Percentiles rank a stretch among this genome's conserved stretches.
Conservation (phyloP, 2,329 filamentous ascomycete species). For the Fusarium foetens region DNA sequence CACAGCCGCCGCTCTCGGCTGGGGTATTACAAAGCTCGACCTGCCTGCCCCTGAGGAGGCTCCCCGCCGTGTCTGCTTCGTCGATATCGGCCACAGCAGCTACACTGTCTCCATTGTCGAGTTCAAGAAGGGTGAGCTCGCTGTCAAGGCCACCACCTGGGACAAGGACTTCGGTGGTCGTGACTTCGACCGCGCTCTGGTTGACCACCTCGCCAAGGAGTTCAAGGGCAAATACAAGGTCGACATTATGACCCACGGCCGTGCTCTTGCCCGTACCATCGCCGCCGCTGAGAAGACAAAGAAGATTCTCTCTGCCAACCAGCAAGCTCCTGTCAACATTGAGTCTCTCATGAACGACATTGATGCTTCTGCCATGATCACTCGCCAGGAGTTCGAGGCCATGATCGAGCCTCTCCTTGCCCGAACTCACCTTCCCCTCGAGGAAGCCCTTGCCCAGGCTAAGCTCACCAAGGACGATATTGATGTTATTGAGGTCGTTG, state of each 20-base stretch:
- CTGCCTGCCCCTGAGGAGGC: constrained; percentile 89
- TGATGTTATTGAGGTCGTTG: constrained; percentile 91
- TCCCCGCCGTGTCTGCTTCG: constrained; percentile 87
- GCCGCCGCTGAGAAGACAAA: constrained; percentile 96
- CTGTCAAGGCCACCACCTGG: constrained; percentile 90
- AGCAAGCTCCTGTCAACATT: constrained; percentile 91
- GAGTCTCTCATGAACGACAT: constrained; percentile 99
- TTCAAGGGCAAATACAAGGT: constrained; percentile 99
- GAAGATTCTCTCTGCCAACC: constrained; percentile 97
- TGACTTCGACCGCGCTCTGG: constrained; percentile 94
- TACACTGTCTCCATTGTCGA: constrained; percentile 95
- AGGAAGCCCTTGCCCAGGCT: constrained; percentile 93
- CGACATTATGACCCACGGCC: constrained; percentile 89
- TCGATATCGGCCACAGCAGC: constrained; percentile 97
- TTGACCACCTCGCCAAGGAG: constrained; percentile 94
- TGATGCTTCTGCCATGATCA: constrained; percentile 88
- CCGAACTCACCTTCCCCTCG: constrained; percentile 77
- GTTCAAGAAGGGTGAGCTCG: constrained; percentile 95
- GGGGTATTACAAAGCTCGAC: constrained; percentile 97
- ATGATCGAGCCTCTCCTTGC: constrained; percentile 86
- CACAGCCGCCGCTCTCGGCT: constrained; percentile 93
- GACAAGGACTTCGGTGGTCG: constrained; percentile 98
- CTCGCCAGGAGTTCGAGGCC: constrained; percentile 92
- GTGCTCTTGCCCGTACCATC: constrained; percentile 87
- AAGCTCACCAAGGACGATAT: constrained; percentile 93